Conservation (phyloP, 1,284 basidiomycete genomes). For the Agroathelia rolfsii region DNA sequence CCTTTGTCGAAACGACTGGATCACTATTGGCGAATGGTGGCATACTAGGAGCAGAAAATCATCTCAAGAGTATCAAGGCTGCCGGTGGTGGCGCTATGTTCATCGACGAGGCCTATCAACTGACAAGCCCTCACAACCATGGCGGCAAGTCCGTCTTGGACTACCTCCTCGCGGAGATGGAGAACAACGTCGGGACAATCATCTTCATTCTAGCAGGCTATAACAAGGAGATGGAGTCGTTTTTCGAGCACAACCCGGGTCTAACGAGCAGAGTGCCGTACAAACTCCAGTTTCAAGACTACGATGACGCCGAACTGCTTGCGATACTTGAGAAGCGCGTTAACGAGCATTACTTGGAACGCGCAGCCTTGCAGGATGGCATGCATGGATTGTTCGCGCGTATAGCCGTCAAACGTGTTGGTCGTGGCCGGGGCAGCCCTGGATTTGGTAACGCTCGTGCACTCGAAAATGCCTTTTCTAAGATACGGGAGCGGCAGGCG, state of each 20-base stretch:
- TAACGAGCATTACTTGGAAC: slow-evolving; percentile 16
- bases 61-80: slow-evolving; percentile 16
- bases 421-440: slow-evolving; percentile 17
- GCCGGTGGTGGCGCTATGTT: slow-evolving; percentile 23
- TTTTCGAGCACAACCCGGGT: slow-evolving; percentile 27
- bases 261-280: slow-evolving; percentile 23
- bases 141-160: slow-evolving; percentile 30
- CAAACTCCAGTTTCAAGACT: slow-evolving; percentile 21
- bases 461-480: slow-evolving; percentile 17
- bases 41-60: slow-evolving; percentile 17
- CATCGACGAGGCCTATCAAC: slow-evolving; percentile 25
- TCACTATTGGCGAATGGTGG: slow-evolving; percentile 21
- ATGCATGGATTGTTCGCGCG: slow-evolving; percentile 19
- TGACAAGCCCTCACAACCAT: slow-evolving; percentile 26
- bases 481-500: slow-evolving; percentile 19
- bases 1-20: slow-evolving; percentile 13
- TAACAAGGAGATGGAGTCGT: slow-evolving; percentile 26
- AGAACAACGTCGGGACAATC: slow-evolving; percentile 24
- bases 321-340: slow-evolving; percentile 19
- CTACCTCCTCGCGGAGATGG: slow-evolving; percentile 26
- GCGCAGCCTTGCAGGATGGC: slow-evolving; percentile 21
- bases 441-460: slow-evolving; percentile 26
- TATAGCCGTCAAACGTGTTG: slow-evolving; percentile 21
- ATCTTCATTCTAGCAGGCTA: slow-evolving; percentile 27
- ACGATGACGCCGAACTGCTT: slow-evolving; percentile 19